These are phyloP conservation scores for Spathaspora hagerdaliae DNA, from an alignment of 805 yeast species.

Conservation along the genomic window DNA sequence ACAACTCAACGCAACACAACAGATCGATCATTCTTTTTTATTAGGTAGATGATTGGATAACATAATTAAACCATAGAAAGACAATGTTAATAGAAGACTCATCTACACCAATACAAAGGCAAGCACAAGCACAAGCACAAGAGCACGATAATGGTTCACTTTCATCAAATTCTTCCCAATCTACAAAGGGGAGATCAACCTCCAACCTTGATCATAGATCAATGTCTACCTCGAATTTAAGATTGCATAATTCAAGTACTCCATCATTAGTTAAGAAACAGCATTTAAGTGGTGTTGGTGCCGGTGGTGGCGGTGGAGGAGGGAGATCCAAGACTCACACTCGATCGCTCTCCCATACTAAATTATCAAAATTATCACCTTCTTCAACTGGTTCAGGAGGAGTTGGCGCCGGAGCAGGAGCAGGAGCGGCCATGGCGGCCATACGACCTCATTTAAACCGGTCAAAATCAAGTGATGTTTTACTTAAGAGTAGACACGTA, in stretches of 20 bases:
- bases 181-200: background rate
- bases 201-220: constrained; percentile 2
- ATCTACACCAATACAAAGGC: background rate
- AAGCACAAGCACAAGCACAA: background rate
- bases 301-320: background rate
- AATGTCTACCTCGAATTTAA: constrained; percentile 5
- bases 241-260: background rate
- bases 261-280: constrained; percentile 2
- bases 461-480: constrained; percentile 40
- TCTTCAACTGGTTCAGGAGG: constrained; percentile 2
- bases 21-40: no score
- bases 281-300: background rate
- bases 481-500: constrained; percentile 18
- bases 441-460: constrained; percentile 30
- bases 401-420: background rate
- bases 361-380: constrained; percentile 1
- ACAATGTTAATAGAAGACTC: constrained; percentile 3
- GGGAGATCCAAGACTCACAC: constrained; percentile 12
- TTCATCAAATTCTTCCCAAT: constrained; percentile 3
- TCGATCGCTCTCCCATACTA: constrained; percentile 23
- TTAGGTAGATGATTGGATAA: no score
- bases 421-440: background rate
- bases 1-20: no score
- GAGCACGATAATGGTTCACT: background rate
- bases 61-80: no score